Conservation (phyloP, 169 alveolate species). For the Eimeria tenella region DNA sequence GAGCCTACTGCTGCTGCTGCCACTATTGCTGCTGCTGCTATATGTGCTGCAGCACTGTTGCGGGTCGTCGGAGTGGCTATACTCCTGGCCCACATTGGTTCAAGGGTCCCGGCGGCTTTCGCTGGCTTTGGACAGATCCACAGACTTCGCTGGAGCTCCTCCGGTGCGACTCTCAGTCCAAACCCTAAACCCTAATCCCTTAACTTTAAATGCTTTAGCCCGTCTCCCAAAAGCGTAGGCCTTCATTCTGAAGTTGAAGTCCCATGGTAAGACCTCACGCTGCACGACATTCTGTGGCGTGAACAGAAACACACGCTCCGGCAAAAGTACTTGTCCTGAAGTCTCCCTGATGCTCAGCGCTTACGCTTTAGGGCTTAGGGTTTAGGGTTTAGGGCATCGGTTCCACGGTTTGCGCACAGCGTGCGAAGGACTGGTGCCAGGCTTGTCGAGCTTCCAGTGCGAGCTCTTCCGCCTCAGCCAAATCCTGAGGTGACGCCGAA, state of each 20-base stretch:
- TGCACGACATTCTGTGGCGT: too few relatives aligned
- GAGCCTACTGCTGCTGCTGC: neutral
- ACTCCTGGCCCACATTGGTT: constrained; percentile 46
- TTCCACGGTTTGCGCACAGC: neutral
- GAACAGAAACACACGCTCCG: too few relatives aligned
- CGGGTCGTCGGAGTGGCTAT: constrained; percentile 24
- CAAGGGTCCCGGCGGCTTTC: constrained; percentile 26
- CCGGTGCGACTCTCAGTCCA: neutral
- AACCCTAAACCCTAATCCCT: too few relatives aligned
- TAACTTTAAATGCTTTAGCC: too few relatives aligned
- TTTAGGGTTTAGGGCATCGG: neutral
- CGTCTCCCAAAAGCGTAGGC: too few relatives aligned
- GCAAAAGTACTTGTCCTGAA: too few relatives aligned
- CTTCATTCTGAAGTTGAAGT: too few relatives aligned
- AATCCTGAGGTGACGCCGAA: neutral
- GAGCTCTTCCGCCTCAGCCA: constrained; percentile 8
- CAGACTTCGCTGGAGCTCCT: constrained; percentile 18
- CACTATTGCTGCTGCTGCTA: constrained; percentile 8
- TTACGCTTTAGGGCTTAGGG: neutral
- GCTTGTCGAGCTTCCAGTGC: neutral
- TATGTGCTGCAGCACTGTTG: constrained; percentile 30
- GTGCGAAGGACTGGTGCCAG: neutral
- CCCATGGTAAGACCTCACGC: too few relatives aligned
- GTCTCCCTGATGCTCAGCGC: too few relatives aligned
- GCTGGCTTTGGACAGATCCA: constrained; percentile 15